Evolutionary conservation across 352 stramenopile genomes (phyloP), one percentile per base, ranked within the genome.

Genomic region (Phytophthora brassicae): DNA sequence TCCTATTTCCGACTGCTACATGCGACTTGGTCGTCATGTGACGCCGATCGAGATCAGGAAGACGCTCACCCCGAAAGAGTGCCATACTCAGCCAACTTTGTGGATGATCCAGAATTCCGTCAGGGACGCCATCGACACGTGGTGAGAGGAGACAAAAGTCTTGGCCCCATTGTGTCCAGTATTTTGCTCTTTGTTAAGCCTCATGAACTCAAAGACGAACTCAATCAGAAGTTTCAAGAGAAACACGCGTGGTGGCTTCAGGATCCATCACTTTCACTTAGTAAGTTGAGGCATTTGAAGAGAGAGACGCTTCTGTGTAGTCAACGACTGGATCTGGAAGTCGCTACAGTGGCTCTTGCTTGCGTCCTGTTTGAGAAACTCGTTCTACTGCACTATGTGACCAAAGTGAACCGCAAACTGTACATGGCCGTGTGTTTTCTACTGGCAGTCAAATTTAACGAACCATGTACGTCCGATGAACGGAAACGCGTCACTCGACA

Each of bases 361-460:
- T 98, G 92, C 63, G 88, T 99, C 31, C 98, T 98, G 62, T 99
- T 99, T 71, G 97, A 99, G 69, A 91, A 97, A 49, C 86, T 99
- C 13, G 96, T 97, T 49, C 81, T 99, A 11, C 75, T 90, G 68
- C 90, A 97, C 72, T 94, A 96, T 56, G 95, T 99, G 6, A 97
- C 92, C 49, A 99, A 99, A 60, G 81, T 86, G 19, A 99, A 99
- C 64, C 84, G 97, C 13, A 92, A 97, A 66, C 78, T 99, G 17
- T 96, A 95, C 54, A 98, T 99, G 89, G 90, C 96, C 2, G 92
- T 95, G 24, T 99, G 95, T 53, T 78, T 99, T 22, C 66, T 99
- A 16, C 77, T 99, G 14, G 94, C 97, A 1, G 86, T 91, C 35
- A 99, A 99, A 58, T 95, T 95, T 66, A 95, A 94, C 38, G 87